Evolutionary conservation across 192 early-diverging fungal species (phyloP).

Genomic region (Coemansia sp.): DNA sequence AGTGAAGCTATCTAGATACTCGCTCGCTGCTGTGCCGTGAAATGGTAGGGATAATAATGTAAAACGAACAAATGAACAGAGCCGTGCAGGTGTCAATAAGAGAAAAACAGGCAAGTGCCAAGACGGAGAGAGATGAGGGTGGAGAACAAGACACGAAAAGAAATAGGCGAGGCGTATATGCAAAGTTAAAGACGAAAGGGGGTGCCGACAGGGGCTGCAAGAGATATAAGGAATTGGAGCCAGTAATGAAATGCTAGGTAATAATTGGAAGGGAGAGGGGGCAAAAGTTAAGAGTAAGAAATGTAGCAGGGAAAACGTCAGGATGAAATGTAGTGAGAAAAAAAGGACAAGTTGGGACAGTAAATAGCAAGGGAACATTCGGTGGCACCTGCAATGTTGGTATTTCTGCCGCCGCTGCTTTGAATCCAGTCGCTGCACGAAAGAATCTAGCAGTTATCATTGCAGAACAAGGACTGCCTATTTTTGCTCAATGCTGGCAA

Average conservation of each 20-base stretch:
- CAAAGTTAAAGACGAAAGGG: constrained; percentile 2
- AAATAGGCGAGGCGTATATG: constrained; percentile 1
- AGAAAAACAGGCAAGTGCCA: constrained; percentile 3
- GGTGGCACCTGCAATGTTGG: background rate
- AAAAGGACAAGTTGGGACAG: constrained; percentile 11
- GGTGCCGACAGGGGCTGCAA: constrained; percentile 12
- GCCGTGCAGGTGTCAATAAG: constrained; percentile 1
- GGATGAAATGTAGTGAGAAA: constrained; percentile 15
- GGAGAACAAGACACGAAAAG: background rate
- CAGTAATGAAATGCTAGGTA: constrained; percentile 13
- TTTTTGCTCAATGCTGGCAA: background rate
- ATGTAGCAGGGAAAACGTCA: constrained; percentile 4
- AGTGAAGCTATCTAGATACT: background rate
- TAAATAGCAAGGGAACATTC: constrained; percentile 5
- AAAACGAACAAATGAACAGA: constrained; percentile 1
- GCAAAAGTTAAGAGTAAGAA: constrained; percentile 6
- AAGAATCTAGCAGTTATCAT: constrained; percentile 9
- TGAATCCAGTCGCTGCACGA: constrained; percentile 7
- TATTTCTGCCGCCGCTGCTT: constrained; percentile 10
- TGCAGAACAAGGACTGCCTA: constrained; percentile 9
- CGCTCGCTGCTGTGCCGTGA: background rate
- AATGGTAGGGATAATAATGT: constrained; percentile 10
- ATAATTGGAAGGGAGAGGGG: constrained; percentile 5
- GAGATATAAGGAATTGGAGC: constrained; percentile 2
- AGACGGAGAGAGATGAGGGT: background rate